Evolutionary conservation across 2,329 filamentous ascomycete genomes (phyloP).

Genomic region (Drechslerella stenobrocha): DNA sequence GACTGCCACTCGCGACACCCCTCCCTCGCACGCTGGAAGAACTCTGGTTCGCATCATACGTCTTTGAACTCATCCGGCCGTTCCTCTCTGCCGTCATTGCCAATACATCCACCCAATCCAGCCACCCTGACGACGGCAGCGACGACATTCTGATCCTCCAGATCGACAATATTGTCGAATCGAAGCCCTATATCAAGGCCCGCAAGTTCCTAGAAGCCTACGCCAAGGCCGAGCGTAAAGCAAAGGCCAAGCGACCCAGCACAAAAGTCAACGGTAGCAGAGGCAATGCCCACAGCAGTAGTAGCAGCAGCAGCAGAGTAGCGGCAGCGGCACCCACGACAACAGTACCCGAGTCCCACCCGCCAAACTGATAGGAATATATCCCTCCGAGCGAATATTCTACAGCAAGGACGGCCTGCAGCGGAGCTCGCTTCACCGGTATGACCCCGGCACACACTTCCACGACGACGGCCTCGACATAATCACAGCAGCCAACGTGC

Average conservation of each 20-base stretch:
- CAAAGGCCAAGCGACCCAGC: too few species aligned
- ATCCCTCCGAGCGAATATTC: constrained; percentile 40
- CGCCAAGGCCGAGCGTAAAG: constrained; percentile 1
- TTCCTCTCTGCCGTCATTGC: constrained; percentile 7
- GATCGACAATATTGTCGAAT: constrained; percentile 44
- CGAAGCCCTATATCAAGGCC: constrained; percentile 41
- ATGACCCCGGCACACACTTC: constrained; percentile 24
- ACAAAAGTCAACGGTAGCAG: background rate
- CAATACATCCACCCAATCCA: background rate
- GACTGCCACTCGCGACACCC: constrained; percentile 5
- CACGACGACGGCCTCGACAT: background rate
- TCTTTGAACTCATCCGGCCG: constrained; percentile 26
- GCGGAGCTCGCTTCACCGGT: constrained; percentile 32
- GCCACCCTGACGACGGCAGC: background rate
- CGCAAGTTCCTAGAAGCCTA: constrained; percentile 34
- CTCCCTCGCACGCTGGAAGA: constrained; percentile 26
- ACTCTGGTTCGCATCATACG: constrained; percentile 29
- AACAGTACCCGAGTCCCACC: too few species aligned
- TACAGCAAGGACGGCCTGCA: constrained; percentile 27
- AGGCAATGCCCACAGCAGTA: too few species aligned
- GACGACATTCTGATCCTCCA: constrained; percentile 28
- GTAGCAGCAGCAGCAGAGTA: too few species aligned
- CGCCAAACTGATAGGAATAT: constrained; percentile 31
- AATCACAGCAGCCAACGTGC: background rate
- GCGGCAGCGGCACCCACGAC: too few species aligned